phyloP scores from a whole-genome alignment of 2,329 filamentous ascomycete species.

The Sclerotinia trifoliorum region DNA sequence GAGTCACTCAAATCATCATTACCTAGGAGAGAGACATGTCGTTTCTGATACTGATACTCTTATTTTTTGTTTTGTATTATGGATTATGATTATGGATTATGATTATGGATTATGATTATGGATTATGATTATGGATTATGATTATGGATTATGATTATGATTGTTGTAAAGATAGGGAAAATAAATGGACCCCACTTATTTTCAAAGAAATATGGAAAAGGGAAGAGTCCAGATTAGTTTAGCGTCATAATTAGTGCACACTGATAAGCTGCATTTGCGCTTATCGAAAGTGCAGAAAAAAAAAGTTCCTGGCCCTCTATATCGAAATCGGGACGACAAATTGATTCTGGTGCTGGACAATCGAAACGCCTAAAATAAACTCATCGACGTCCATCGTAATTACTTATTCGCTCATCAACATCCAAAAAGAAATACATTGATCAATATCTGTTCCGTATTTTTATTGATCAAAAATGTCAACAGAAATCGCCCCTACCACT shows the following conservation, averaged over 20 bases:
- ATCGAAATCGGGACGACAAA: not conserved
- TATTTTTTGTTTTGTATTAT: no score
- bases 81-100: no score
- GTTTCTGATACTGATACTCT: no score
- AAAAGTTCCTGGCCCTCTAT: constrained; percentile 4
- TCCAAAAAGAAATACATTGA: not conserved
- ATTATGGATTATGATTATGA: no score
- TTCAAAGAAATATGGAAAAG: not conserved
- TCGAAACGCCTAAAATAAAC: not conserved
- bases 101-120: no score
- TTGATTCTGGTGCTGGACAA: not conserved
- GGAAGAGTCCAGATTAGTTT: not conserved
- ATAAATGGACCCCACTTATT: not conserved
- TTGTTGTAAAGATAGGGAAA: not conserved
- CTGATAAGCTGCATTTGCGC: constrained; percentile 6
- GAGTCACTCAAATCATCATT: no score
- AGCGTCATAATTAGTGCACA: not conserved
- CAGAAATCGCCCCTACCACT: constrained; percentile 27
- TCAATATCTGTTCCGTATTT: not conserved
- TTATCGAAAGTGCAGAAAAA: constrained; percentile 6
- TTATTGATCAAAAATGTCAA: constrained; percentile 30
- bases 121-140: no score
- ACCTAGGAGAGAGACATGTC: no score
- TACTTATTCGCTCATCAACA: not conserved
- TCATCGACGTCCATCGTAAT: not conserved